phyloP scores from a whole-genome alignment of 2,329 filamentous ascomycete species.

The Ascocoryne sarcoides region DNA sequence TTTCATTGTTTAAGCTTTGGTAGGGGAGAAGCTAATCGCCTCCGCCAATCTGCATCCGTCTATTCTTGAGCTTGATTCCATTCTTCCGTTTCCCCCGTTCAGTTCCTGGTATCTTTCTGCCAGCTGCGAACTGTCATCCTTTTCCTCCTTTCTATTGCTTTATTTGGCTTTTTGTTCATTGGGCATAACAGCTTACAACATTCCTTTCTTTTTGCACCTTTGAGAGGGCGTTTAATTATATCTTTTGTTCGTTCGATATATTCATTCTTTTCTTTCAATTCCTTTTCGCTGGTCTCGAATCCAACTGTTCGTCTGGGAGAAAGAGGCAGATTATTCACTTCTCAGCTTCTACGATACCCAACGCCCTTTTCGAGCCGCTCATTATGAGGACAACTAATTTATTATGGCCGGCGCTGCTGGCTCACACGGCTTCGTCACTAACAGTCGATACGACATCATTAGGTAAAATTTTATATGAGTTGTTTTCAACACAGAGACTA shows the following conservation, averaged over 20 bases:
- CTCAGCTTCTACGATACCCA: too few species aligned
- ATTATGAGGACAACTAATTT: conserved; percentile 19
- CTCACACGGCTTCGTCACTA: conserved; percentile 13
- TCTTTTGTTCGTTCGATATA: too few species aligned
- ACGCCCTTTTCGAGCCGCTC: conserved; percentile 6
- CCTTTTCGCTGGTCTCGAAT: neutral
- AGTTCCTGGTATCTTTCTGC: too few species aligned
- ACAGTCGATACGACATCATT: conserved; percentile 21
- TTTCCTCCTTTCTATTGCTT: conserved; percentile 6
- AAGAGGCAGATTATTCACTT: too few species aligned
- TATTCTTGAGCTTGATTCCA: conserved; percentile 5
- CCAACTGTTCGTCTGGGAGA: too few species aligned
- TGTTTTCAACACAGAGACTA: neutral
- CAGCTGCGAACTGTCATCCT: conserved; percentile 13
- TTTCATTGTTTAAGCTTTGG: neutral
- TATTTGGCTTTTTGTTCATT: conserved; percentile 6
- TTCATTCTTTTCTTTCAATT: too few species aligned
- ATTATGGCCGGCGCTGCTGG: conserved; percentile 16
- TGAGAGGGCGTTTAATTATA: conserved; percentile 20
- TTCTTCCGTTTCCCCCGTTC: conserved; percentile 9
- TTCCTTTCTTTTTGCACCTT: conserved; percentile 18
- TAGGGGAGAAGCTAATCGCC: conserved; percentile 3
- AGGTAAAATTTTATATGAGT: conserved; percentile 12
- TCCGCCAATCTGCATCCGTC: conserved; percentile 6
- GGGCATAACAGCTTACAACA: conserved; percentile 2